Evolutionary conservation across 345 rosid species (phyloP), one percentile per base, ranked within the genome.

Genomic region (Nasturtium officinale): DNA sequence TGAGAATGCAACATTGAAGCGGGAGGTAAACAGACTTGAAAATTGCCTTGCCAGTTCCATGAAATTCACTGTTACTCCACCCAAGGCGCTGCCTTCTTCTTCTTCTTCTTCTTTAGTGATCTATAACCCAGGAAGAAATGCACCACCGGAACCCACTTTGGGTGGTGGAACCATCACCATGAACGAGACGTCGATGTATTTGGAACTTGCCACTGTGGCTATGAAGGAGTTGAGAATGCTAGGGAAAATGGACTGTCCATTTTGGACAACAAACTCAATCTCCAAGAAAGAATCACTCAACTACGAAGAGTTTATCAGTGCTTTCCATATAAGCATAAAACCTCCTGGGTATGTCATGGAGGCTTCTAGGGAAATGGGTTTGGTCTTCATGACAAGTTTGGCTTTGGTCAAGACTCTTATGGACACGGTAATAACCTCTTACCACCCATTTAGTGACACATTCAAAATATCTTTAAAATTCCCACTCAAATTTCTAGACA

Each of bases 341-440:
- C 86, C 79, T 16, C 51, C 17, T 4, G 69, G 61, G 47, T 77
- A 9, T 52, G 80, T 45, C 82, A 66, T 58, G 63, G 89, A 89
- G 74, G 90, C 86, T 58, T 56, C 94, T 9, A 82, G 89, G 69
- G 89, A 80, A 48, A 74, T 77, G 1, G 83, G 78, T 26, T 5
- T 66, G 4, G 85, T 89, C 5, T 30, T 60, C 60, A 74, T 83
- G 80, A 67, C 70, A 63, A 66, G 84, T 74, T 56, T 54, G 71
- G 78, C 82, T 68, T 83, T 87, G 2, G 83, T 89, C 7, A 86
- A 84, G 53, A 83, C 60, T 15, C 48, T 92, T 57, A 89, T 87
- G 87, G 86, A 90, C 63, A 76, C 53, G 85, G 96, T 92, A 79
- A 61, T 47, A 51, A 61, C 23, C 37, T 61, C 13, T 15, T 0